Conservation (phyloP, 2,329 filamentous ascomycete genomes). For the Diplodia corticola region DNA sequence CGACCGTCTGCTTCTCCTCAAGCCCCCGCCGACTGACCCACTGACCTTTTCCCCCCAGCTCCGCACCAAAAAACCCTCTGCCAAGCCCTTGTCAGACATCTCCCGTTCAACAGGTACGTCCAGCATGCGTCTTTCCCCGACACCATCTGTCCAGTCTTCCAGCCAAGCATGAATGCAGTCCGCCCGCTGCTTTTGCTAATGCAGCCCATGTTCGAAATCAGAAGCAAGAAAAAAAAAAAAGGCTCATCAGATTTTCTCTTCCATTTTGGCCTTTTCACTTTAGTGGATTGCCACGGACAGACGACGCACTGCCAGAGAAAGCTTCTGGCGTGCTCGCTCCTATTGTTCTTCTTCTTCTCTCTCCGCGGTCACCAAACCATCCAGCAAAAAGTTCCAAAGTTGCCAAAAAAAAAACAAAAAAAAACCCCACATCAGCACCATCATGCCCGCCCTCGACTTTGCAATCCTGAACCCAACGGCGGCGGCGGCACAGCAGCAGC, state of each 20-base stretch:
- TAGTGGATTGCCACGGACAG: neutral
- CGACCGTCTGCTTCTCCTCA: neutral
- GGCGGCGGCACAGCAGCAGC: neutral
- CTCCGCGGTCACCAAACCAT: neutral
- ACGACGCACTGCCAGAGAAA: neutral
- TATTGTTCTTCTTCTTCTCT: neutral
- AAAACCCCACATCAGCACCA: too few relatives aligned
- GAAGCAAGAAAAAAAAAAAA: too few relatives aligned
- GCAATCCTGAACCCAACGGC: neutral
- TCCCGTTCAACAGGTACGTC: neutral
- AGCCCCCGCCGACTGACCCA: neutral
- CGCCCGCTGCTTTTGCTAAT: neutral
- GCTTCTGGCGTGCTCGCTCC: neutral
- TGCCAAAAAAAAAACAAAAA: too few relatives aligned
- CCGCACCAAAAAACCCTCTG: neutral
- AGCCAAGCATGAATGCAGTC: too few relatives aligned
- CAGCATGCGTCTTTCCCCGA: neutral
- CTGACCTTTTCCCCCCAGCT: neutral
- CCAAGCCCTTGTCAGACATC: neutral
- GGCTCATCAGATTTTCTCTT: neutral
- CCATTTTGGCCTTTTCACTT: neutral
- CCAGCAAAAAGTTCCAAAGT: too few relatives aligned
- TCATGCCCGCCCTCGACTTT: conserved; percentile 19
- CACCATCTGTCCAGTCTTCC: neutral
- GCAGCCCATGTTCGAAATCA: neutral